These are phyloP conservation scores for Scutellaria barbata DNA, from an alignment of 257 asterid genomes.

Conservation along the genomic window DNA sequence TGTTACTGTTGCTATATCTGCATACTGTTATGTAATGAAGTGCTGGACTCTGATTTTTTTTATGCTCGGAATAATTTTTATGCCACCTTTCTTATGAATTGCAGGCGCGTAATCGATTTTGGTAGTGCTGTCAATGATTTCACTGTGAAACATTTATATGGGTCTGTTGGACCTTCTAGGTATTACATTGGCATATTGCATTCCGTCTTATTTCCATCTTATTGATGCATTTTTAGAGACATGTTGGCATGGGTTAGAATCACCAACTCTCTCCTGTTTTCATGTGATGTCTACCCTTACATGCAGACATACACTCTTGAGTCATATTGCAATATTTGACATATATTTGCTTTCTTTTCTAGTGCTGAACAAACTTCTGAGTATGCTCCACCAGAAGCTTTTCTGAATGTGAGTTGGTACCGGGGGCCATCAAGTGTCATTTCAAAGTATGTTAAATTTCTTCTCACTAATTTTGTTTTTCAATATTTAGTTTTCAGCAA, in stretches of 20 bases:
- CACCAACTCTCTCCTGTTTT: slow-evolving; percentile 13
- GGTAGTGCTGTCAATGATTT: slow-evolving; percentile 95
- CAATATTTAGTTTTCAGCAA: slow-evolving; percentile 26
- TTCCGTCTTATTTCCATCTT: slow-evolving; percentile 1
- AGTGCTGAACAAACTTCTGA: slow-evolving; percentile 92
- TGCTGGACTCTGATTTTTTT: slow-evolving; percentile 16
- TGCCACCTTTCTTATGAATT: slow-evolving; percentile 27
- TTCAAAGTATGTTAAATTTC: slow-evolving; percentile 63
- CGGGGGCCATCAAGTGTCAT: slow-evolving; percentile 65
- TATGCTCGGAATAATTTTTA: slow-evolving; percentile 18
- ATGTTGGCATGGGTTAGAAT: background rate
- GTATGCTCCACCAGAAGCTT: slow-evolving; percentile 97
- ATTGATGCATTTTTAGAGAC: background rate
- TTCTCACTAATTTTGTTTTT: slow-evolving; percentile 13
- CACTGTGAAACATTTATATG: slow-evolving; percentile 86
- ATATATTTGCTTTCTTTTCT: slow-evolving; percentile 27
- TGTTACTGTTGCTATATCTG: slow-evolving; percentile 6
- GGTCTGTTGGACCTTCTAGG: slow-evolving; percentile 95
- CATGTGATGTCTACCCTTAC: slow-evolving; percentile 23
- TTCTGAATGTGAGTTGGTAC: slow-evolving; percentile 88
- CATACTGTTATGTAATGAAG: slow-evolving; percentile 15
- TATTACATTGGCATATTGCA: slow-evolving; percentile 44
- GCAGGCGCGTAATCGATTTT: slow-evolving; percentile 97
- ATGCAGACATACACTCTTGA: slow-evolving; percentile 12
- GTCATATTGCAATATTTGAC: slow-evolving; percentile 29